phyloP scores from a whole-genome alignment of 1,284 basidiomycete genomes.

The Ganoderma sinense region DNA sequence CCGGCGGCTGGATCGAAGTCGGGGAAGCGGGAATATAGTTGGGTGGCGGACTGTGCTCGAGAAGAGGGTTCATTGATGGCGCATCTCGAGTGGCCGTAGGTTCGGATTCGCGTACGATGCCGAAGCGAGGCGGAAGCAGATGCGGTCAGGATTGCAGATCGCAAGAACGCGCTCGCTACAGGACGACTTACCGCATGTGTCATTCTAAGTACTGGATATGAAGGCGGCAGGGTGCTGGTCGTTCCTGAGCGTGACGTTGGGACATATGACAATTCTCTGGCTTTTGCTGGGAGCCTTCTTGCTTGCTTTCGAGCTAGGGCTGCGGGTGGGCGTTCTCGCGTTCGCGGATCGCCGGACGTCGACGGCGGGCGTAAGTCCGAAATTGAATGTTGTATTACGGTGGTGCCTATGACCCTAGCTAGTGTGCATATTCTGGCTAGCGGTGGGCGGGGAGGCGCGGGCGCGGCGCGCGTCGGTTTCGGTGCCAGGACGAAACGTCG shows the following conservation, averaged over 20 bases:
- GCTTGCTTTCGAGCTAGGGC: not conserved
- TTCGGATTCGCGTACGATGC: conserved; percentile 2
- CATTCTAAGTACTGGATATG: not conserved
- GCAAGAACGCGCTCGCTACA: not conserved
- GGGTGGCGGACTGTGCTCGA: conserved; percentile 1
- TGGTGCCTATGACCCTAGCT: not conserved
- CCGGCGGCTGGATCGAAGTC: not conserved
- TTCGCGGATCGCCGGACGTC: not conserved
- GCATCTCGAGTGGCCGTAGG: not conserved
- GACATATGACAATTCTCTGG: not conserved
- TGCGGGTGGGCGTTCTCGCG: not conserved
- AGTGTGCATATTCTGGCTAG: not conserved
- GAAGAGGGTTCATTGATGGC: conserved; percentile 4
- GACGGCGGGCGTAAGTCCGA: conserved; percentile 2
- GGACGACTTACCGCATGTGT: not conserved
- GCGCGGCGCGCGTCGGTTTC: not conserved
- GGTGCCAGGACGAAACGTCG: not conserved
- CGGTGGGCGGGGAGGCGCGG: not conserved
- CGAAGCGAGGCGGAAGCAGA: not conserved
- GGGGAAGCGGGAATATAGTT: not conserved
- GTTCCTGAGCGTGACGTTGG: not conserved
- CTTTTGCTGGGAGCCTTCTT: not conserved
- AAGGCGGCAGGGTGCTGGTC: not conserved
- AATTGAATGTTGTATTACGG: not conserved
- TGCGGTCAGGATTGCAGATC: not conserved